phyloP scores from a whole-genome alignment of 2,329 filamentous ascomycete species.

The Sporothrix euskadiensis region DNA sequence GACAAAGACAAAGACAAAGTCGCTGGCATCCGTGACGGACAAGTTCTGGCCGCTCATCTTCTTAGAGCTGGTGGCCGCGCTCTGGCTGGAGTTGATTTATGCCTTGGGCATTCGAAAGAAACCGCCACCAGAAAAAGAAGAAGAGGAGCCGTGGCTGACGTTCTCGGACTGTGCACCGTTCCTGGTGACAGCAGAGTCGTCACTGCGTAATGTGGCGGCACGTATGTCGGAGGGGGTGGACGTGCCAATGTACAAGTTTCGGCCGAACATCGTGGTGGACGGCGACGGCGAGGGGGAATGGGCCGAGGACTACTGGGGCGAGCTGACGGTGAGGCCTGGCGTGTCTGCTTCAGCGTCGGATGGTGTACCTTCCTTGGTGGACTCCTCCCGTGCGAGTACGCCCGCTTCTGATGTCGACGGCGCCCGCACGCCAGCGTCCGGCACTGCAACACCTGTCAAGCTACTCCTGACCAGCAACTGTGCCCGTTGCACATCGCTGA shows the following conservation, averaged over 20 bases:
- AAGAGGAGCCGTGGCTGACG: constrained; percentile 30
- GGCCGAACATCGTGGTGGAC: constrained; percentile 70
- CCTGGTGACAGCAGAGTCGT: constrained; percentile 69
- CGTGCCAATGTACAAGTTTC: constrained; percentile 68
- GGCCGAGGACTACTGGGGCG: constrained; percentile 73
- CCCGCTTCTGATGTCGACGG: constrained; percentile 27
- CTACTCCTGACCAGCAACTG: constrained; percentile 70
- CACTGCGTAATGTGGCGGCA: constrained; percentile 64
- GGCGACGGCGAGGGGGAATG: constrained; percentile 61
- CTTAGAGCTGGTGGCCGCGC: not conserved
- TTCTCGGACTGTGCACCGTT: constrained; percentile 67
- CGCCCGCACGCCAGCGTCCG: not conserved
- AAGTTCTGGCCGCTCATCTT: not conserved
- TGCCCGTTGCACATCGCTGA: constrained; percentile 66
- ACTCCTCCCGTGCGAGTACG: not conserved
- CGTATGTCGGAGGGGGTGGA: constrained; percentile 51
- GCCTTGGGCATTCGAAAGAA: not conserved
- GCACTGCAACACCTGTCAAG: constrained; percentile 31
- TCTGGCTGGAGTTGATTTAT: not conserved
- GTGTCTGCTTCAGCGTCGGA: not conserved
- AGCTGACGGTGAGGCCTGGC: constrained; percentile 49
- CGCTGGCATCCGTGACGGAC: not conserved
- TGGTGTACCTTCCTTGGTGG: not conserved
- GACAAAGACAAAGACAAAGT: not conserved
- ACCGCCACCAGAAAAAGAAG: not conserved